These are phyloP conservation scores for Cenchrus americanus DNA, from an alignment of 176 grass and related monocot genomes.

Conservation along the genomic window DNA sequence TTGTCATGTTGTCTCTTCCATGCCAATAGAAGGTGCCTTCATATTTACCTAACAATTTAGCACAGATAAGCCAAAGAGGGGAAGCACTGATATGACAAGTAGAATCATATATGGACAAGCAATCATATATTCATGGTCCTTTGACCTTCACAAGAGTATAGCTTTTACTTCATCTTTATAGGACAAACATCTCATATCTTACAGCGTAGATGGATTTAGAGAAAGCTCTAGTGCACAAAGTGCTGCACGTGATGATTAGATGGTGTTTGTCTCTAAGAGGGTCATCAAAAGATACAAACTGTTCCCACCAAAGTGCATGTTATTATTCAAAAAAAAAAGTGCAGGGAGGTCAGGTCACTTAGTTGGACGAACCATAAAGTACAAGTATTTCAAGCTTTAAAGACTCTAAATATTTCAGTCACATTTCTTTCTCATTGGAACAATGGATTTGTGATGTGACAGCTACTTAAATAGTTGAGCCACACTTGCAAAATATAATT, in stretches of 20 bases:
- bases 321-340: background rate
- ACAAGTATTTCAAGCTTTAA: background rate
- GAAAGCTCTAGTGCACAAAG: slow-evolving; percentile 18
- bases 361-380: background rate
- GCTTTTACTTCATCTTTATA: slow-evolving; percentile 21
- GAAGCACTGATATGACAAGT: slow-evolving; percentile 1
- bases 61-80: slow-evolving; percentile 20
- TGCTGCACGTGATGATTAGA: background rate
- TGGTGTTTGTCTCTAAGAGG: background rate
- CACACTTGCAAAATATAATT: background rate
- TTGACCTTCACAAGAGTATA: slow-evolving; percentile 15
- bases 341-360: background rate
- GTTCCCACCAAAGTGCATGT: background rate
- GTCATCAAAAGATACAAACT: background rate
- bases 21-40: slow-evolving; percentile 96
- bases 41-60: slow-evolving; percentile 63
- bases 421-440: slow-evolving; percentile 19
- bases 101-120: slow-evolving; percentile 32
- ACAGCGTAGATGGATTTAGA: background rate
- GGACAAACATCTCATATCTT: slow-evolving; percentile 10
- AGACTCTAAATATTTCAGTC: background rate
- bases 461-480: slow-evolving; percentile 4
- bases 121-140: background rate
- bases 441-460: background rate
- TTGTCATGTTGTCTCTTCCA: slow-evolving; percentile 89